phyloP scores from a whole-genome alignment of 2,329 filamentous ascomycete species.

The Epichloe baconii region DNA sequence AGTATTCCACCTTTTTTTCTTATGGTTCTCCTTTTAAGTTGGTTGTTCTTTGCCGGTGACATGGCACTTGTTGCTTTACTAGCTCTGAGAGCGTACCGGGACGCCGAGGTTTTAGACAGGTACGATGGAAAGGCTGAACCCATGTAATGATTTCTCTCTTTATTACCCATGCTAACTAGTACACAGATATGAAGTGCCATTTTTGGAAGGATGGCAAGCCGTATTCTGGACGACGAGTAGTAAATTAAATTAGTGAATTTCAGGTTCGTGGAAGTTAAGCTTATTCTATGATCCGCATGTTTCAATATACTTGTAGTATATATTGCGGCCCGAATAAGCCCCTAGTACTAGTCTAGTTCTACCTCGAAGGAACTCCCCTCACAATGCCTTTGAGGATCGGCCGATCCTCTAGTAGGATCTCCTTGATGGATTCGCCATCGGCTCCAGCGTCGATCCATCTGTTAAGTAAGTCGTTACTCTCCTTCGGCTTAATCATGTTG shows the following conservation, averaged over 20 bases:
- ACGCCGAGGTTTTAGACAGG: conserved; percentile 58
- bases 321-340: neutral
- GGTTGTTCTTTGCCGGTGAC: conserved; percentile 68
- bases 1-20: conserved; percentile 72
- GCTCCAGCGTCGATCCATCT: conserved; percentile 54
- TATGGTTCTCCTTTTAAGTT: conserved; percentile 77
- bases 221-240: conserved; percentile 76
- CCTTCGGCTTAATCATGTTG: conserved; percentile 69
- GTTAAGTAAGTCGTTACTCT: conserved; percentile 76
- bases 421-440: conserved; percentile 28
- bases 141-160: neutral
- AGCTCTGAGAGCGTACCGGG: conserved; percentile 66
- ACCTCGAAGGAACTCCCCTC: conserved; percentile 36
- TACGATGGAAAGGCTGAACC: conserved; percentile 18
- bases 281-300: neutral
- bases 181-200: conserved; percentile 66
- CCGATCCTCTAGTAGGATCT: conserved; percentile 36
- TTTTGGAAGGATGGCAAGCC: conserved; percentile 79
- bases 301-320: neutral
- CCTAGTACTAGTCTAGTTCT: conserved; percentile 8
- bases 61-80: conserved; percentile 64
- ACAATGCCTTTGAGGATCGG: conserved; percentile 35
- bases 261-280: neutral
- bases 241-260: neutral
- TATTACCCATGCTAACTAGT: neutral